phyloP scores from a whole-genome alignment of 2,329 filamentous ascomycete species.

The Daldinia sp. region DNA sequence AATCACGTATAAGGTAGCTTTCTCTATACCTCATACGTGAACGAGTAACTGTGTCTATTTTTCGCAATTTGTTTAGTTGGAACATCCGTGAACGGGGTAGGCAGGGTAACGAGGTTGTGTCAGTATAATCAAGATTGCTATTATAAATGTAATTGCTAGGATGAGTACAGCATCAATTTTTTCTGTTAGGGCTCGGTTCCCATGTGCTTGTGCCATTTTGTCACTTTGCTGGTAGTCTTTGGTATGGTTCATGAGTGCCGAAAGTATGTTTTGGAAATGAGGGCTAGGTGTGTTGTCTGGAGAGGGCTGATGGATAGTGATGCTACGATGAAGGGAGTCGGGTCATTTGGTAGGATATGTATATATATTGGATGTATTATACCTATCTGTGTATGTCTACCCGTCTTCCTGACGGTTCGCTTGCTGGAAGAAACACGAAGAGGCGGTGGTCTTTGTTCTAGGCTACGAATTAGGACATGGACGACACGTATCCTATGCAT shows the following conservation, averaged over 20 bases:
- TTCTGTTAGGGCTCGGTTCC: not conserved
- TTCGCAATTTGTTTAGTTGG: not conserved
- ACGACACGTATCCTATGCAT: not conserved
- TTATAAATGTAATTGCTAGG: not conserved
- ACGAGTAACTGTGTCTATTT: not conserved
- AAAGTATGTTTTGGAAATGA: not conserved
- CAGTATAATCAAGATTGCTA: not conserved
- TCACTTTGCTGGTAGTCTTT: not conserved
- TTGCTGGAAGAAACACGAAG: not conserved
- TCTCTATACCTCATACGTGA: not conserved
- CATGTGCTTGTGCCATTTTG: not conserved
- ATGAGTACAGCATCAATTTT: not conserved
- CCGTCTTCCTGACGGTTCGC: not conserved
- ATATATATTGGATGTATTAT: not conserved
- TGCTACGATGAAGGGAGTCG: not conserved
- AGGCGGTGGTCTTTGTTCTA: not conserved
- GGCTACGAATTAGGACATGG: not conserved
- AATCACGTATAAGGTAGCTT: not conserved
- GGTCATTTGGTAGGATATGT: not conserved
- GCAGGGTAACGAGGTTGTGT: not conserved
- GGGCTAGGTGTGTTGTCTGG: not conserved
- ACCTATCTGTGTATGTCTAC: not conserved
- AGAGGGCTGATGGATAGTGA: not conserved
- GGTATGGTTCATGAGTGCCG: not conserved
- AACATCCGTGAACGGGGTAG: not conserved